Percentiles rank a stretch among this genome's conserved stretches.
Conservation (phyloP, 2,329 filamentous ascomycete species). For the Sclerotinia subarctica region DNA sequence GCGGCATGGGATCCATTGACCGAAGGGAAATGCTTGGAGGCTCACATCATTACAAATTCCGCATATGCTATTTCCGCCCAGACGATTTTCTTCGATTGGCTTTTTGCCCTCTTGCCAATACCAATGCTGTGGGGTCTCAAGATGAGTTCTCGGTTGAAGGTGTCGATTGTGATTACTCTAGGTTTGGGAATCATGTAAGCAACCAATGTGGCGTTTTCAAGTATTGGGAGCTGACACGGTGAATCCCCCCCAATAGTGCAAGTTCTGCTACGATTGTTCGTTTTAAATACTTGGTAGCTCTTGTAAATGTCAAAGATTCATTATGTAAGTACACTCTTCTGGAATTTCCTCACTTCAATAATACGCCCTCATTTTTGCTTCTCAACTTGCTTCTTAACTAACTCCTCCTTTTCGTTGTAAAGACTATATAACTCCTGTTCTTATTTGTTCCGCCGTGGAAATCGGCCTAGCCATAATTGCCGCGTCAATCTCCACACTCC, state of each 20-base stretch:
- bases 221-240: background rate
- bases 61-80: constrained; percentile 11
- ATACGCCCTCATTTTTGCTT: background rate
- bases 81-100: constrained; percentile 21
- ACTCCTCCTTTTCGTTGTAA: background rate
- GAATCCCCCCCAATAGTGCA: background rate
- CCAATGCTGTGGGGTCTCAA: constrained; percentile 12
- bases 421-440: background rate
- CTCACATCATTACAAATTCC: background rate
- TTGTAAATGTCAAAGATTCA: background rate
- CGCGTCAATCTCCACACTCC: constrained; percentile 9
- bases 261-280: constrained; percentile 15
- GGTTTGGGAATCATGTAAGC: constrained; percentile 11
- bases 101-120: constrained; percentile 14
- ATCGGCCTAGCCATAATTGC: constrained; percentile 5
- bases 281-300: constrained; percentile 4
- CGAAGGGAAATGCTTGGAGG: background rate
- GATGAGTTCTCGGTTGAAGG: constrained; percentile 1
- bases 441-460: constrained; percentile 1
- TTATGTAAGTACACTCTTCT: constrained; percentile 1
- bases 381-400: background rate
- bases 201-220: background rate
- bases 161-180: background rate
- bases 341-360: background rate
- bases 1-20: background rate